A percentile compares a stretch with the other conserved stretches of the same genome.
These are phyloP conservation scores for Neofusicoccum ribis DNA, from an alignment of 2,329 filamentous ascomycete species.

Conservation along the genomic window DNA sequence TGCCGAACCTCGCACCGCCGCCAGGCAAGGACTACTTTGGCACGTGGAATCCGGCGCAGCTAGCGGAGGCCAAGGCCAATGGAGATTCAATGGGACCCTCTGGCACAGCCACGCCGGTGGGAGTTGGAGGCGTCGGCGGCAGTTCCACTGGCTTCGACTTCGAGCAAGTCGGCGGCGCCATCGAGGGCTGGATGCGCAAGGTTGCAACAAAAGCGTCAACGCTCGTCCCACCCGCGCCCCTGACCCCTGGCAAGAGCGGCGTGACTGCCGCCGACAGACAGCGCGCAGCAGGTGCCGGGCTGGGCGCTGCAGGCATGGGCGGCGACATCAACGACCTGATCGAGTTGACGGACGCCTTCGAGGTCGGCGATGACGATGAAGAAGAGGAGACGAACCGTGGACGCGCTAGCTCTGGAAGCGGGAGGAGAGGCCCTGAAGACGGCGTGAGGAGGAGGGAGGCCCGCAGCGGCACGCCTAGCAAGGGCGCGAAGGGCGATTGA, in stretches of 20 bases:
- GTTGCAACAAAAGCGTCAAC: slow-evolving; percentile 64
- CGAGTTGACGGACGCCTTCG: slow-evolving; percentile 59
- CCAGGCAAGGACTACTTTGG: slow-evolving; percentile 57
- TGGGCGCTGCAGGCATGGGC: slow-evolving; percentile 25
- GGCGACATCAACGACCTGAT: slow-evolving; percentile 65
- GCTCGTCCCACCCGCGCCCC: slow-evolving; percentile 12
- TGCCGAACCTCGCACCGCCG: slow-evolving; percentile 70
- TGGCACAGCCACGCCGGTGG: slow-evolving; percentile 24
- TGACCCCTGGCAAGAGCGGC: background rate
- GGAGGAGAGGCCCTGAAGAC: background rate
- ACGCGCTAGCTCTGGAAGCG: background rate
- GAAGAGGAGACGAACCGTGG: slow-evolving; percentile 16
- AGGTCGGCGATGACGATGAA: slow-evolving; percentile 36
- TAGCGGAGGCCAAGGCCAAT: slow-evolving; percentile 2
- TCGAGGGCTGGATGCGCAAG: slow-evolving; percentile 88
- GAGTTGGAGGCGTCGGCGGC: slow-evolving; percentile 20
- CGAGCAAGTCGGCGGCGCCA: slow-evolving; percentile 80
- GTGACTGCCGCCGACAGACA: background rate
- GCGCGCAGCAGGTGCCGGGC: background rate
- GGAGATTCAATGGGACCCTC: slow-evolving; percentile 30
- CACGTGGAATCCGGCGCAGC: slow-evolving; percentile 39
- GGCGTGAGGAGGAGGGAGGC: slow-evolving; percentile 11
- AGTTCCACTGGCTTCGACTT: slow-evolving; percentile 49
- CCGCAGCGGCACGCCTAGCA: slow-evolving; percentile 6
- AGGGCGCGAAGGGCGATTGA: slow-evolving; percentile 21